Base-by-base conservation (phyloP, 805 yeast genomes). In the Monosporozyma solicola region DNA sequence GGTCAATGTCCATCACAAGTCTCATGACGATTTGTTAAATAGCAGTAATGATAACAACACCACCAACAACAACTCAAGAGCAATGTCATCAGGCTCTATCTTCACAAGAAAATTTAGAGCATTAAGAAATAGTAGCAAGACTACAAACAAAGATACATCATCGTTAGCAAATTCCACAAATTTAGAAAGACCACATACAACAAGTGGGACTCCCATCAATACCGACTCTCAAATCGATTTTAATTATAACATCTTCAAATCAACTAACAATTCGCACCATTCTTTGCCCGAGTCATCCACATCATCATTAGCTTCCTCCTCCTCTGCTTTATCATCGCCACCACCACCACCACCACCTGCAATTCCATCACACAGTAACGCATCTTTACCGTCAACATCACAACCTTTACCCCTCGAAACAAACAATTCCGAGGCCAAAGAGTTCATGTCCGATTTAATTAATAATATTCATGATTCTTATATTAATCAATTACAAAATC, bases 51-150 rank as follows among this genome's bases (percentile, higher is more conserved):
- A 20, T n/a, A 20, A 29, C 46, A 20, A 43, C 5, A 16, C 46
- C 8, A 43, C 24, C 3, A 20, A 2, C 5, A 37, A 29, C 60
- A 20, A 51, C 4, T 16, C 51, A 37, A 49, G 65, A 20, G 52
- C 64, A 1, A 10, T 50, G 49, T 63, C 67, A 39, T 59, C 67
- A 2, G 67, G 67, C 15, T 63, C 69, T 3, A 53, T 65, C 20
- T 51, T 66, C 27, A 55, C 60, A 31, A 59, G 68, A 32, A 64
- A 60, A 48, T 53, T 66, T 7, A 61, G 60, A 55, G 48, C 60
- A 13, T 59, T 64, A 39, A 59, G 64, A 49, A 47, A 55, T 25
- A 51, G 33, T 33, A 51, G 20, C 24, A 43, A 43, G 10, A 24
- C n/a, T 43, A 43, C 29, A 11, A 41, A 22, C n/a, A 41, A 41